Evolutionary conservation across 1,284 basidiomycete species (phyloP).

Genomic region (Ceratobasidium sp.): DNA sequence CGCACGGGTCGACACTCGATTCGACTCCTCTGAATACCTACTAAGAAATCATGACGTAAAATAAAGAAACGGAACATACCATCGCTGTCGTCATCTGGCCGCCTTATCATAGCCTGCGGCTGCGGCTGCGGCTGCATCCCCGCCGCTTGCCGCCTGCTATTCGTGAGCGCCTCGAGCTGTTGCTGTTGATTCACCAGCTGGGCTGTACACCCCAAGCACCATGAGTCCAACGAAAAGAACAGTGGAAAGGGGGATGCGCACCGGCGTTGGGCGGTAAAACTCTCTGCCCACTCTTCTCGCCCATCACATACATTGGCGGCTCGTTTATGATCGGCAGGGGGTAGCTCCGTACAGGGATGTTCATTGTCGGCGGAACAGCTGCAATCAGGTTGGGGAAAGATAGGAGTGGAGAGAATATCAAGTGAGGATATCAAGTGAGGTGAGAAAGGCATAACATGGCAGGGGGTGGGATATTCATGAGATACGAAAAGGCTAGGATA

Average conservation of each 20-base stretch:
- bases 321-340: constrained; percentile 73
- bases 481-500: not conserved
- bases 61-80: constrained; percentile 57
- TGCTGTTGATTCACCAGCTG: constrained; percentile 34
- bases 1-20: constrained; percentile 74
- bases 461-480: not conserved
- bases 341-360: constrained; percentile 71
- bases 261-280: constrained; percentile 24
- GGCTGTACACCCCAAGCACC: not conserved
- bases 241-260: constrained; percentile 1
- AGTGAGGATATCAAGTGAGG: not conserved
- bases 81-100: constrained; percentile 73
- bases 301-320: constrained; percentile 70
- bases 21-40: constrained; percentile 66
- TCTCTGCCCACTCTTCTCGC: constrained; percentile 58
- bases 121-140: constrained; percentile 55
- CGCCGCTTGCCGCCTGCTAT: constrained; percentile 48
- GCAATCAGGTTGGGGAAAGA: constrained; percentile 31
- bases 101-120: constrained; percentile 55
- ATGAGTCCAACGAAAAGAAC: not conserved
- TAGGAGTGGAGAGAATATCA: not conserved
- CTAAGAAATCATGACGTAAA: not conserved
- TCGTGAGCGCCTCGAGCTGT: constrained; percentile 54
- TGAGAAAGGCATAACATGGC: not conserved
- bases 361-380: constrained; percentile 68